Conservation (phyloP, 2,329 filamentous ascomycete genomes). For the Penicillium sp. region DNA sequence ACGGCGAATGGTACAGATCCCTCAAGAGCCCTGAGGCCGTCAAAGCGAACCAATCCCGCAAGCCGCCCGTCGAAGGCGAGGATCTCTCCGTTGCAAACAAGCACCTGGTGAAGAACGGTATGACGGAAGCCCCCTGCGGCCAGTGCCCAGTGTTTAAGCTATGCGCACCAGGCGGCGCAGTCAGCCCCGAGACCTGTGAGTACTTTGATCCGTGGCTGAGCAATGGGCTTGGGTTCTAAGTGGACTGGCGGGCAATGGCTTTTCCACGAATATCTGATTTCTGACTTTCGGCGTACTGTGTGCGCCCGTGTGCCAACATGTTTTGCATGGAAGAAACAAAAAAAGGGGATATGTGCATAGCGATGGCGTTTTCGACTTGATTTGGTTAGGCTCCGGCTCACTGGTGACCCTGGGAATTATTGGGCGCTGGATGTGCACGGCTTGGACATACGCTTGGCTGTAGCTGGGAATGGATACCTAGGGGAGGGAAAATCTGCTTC, state of each 20-base stretch:
- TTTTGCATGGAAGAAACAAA: constrained; percentile 25
- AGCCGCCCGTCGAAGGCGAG: constrained; percentile 30
- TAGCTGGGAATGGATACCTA: constrained; percentile 3
- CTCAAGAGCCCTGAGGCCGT: constrained; percentile 42
- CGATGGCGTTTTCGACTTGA: constrained; percentile 37
- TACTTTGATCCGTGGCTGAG: constrained; percentile 86
- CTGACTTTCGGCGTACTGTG: constrained; percentile 11
- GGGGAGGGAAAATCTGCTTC: neutral
- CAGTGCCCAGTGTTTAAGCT: constrained; percentile 90
- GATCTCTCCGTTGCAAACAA: constrained; percentile 39
- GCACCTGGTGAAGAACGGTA: constrained; percentile 62
- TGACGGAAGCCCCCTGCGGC: constrained; percentile 88
- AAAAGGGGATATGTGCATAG: constrained; percentile 37
- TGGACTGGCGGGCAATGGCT: neutral
- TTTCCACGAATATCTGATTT: neutral
- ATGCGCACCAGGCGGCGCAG: constrained; percentile 85
- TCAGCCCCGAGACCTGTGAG: constrained; percentile 84
- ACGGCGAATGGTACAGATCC: constrained; percentile 52
- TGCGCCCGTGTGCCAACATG: constrained; percentile 16
- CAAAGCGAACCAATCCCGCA: constrained; percentile 37
- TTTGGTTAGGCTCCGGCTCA: constrained; percentile 7
- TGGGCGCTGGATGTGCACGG: constrained; percentile 5
- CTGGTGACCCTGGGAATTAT: neutral
- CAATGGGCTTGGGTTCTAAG: constrained; percentile 39
- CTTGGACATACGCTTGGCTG: constrained; percentile 9